Evolutionary conservation across 1,284 basidiomycete genomes (phyloP).

Genomic region (Leccinum variabile): DNA sequence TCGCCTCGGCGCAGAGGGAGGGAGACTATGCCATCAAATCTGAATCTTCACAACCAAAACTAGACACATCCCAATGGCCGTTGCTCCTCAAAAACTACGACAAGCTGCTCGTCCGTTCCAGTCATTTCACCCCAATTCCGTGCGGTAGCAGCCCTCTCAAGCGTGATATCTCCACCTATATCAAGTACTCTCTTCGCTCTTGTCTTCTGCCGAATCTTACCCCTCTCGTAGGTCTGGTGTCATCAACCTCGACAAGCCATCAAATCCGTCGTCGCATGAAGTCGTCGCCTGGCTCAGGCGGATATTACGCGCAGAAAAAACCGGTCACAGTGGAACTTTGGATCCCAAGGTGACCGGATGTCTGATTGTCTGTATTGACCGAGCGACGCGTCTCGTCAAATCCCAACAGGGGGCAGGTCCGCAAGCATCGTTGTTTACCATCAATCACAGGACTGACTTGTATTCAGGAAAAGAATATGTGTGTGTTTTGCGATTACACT

Average conservation of each 20-base stretch:
- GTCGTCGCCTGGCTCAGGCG: constrained; percentile 98
- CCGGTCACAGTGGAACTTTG: constrained; percentile 95
- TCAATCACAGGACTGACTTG: constrained; percentile 5
- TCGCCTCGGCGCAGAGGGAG: constrained; percentile 67
- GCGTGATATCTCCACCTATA: constrained; percentile 87
- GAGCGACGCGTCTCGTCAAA: constrained; percentile 99
- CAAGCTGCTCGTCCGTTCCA: constrained; percentile 90
- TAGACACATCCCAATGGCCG: constrained; percentile 98
- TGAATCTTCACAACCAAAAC: constrained; percentile 68
- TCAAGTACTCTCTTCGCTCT: constrained; percentile 59
- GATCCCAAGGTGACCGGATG: constrained; percentile 99
- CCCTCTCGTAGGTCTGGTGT: constrained; percentile 76
- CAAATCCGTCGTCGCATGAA: constrained; percentile 99
- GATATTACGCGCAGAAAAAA: constrained; percentile 96
- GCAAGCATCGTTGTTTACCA: constrained; percentile 29
- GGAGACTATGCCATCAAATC: constrained; percentile 87
- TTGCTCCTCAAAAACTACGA: constrained; percentile 99
- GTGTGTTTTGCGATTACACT: constrained; percentile 92
- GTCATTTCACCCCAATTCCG: constrained; percentile 98
- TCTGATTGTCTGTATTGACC: constrained; percentile 98
- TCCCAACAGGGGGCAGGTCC: constrained; percentile 93
- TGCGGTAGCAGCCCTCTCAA: constrained; percentile 89
- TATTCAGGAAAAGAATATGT: constrained; percentile 95
- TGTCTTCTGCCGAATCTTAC: constrained; percentile 10
- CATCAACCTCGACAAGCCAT: constrained; percentile 99